Conservation (phyloP, 208 protist genomes). For the Trypanosomatidae sp. region DNA sequence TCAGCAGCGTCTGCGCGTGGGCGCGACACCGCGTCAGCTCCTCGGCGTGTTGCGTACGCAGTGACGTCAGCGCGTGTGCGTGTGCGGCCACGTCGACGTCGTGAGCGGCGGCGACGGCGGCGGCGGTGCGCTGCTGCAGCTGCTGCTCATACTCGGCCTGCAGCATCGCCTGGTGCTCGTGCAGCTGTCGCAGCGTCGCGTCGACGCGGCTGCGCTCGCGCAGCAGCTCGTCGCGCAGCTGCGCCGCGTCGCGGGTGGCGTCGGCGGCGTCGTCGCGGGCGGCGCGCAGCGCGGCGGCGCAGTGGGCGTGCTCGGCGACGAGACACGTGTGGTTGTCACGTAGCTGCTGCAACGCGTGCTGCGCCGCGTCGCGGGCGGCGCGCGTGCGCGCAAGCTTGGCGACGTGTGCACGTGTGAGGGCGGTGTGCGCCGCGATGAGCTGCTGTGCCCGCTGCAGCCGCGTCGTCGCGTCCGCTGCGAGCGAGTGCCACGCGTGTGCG, state of each 20-base stretch:
- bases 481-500: background rate
- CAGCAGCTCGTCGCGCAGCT: background rate
- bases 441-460: too few species aligned
- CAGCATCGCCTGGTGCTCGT: too few species aligned
- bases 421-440: too few species aligned
- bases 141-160: too few species aligned
- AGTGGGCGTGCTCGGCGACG: background rate
- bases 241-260: background rate
- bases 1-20: conserved; percentile 44
- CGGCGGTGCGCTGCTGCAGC: too few species aligned
- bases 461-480: background rate
- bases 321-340: background rate
- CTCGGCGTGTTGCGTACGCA: conserved; percentile 21
- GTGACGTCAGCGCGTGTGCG: conserved; percentile 9
- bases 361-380: too few species aligned
- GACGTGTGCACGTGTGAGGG: too few species aligned
- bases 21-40: conserved; percentile 65
- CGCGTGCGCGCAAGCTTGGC: too few species aligned
- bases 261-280: background rate
- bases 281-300: background rate
- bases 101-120: conserved; percentile 2
- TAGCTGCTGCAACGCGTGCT: too few species aligned
- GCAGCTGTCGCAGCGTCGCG: too few species aligned
- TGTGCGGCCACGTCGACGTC: background rate
- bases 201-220: conserved; percentile 6